Percentiles rank a stretch among this genome's conserved stretches.
Conservation (phyloP, 805 yeast genomes). For the Komagataella pseudopastoris region DNA sequence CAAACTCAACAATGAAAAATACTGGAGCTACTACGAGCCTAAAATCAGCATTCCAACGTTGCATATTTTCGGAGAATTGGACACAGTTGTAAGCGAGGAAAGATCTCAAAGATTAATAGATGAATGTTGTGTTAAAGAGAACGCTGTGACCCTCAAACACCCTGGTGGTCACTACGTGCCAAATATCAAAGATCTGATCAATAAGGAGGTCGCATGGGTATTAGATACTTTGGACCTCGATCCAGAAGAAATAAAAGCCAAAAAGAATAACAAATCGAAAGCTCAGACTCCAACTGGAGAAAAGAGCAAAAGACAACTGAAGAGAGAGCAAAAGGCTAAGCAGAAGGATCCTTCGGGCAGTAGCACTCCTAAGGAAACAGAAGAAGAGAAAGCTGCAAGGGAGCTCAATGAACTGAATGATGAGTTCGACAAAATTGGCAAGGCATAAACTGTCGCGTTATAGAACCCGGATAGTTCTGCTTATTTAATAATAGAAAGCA, state of each 20-base stretch:
- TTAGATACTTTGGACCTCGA: not conserved
- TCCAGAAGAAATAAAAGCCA: not conserved
- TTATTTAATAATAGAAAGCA: not conserved
- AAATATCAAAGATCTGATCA: constrained; percentile 43
- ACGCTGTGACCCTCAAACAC: constrained; percentile 42
- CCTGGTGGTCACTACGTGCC: constrained; percentile 99
- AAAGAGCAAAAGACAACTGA: not conserved
- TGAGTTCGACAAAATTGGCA: not conserved
- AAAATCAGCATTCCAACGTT: constrained; percentile 28
- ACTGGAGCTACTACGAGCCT: constrained; percentile 15
- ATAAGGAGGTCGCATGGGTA: constrained; percentile 21
- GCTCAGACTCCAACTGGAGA: not conserved
- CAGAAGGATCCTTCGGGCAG: not conserved
- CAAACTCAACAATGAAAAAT: constrained; percentile 13
- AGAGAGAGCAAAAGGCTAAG: not conserved
- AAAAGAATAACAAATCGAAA: not conserved
- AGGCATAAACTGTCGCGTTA: not conserved
- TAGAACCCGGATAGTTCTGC: not conserved
- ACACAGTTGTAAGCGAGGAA: constrained; percentile 69
- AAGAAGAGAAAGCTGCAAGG: not conserved
- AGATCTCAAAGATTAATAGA: constrained; percentile 51
- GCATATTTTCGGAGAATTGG: constrained; percentile 78
- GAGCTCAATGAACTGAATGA: not conserved
- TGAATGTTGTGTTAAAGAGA: constrained; percentile 29
- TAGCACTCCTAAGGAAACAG: not conserved